These are phyloP conservation scores for Turritis glabra DNA, from an alignment of 345 rosid genomes.

Conservation along the genomic window DNA sequence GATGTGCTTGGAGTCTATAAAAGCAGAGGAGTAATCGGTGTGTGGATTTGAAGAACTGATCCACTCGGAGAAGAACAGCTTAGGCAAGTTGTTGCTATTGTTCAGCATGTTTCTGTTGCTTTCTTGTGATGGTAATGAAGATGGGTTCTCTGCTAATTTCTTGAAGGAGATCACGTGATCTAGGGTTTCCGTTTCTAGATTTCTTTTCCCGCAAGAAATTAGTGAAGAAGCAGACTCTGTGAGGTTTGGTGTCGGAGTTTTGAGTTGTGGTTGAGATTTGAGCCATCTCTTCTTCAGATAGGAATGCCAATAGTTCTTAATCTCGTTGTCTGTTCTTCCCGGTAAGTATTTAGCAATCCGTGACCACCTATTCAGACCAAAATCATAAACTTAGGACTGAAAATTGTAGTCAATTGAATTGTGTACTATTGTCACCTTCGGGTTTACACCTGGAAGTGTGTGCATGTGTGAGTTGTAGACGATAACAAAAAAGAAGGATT, in stretches of 20 bases:
- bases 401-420: too few relatives aligned
- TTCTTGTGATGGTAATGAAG: conserved; percentile 32
- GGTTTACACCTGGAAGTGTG: background rate
- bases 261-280: conserved; percentile 46
- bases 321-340: conserved; percentile 96
- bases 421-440: too few relatives aligned
- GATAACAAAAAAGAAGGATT: background rate
- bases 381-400: background rate
- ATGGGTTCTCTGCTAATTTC: conserved; percentile 28
- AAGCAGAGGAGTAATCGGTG: conserved; percentile 21
- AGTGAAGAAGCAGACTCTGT: conserved; percentile 29
- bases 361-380: conserved; percentile 66
- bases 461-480: background rate
- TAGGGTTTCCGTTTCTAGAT: conserved; percentile 39
- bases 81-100: conserved; percentile 43
- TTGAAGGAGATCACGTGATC: conserved; percentile 38
- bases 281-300: conserved; percentile 66
- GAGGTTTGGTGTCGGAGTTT: conserved; percentile 27
- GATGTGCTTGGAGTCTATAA: conserved; percentile 24
- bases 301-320: conserved; percentile 94
- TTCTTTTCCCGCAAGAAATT: conserved; percentile 35
- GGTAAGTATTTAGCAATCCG: conserved; percentile 81
- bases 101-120: conserved; percentile 26
- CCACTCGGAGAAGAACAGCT: conserved; percentile 77
- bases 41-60: conserved; percentile 47